A percentile compares a stretch with the other conserved stretches of the same genome.
Evolutionary conservation across 176 grass and related monocot genomes (phyloP).

Genomic region (Ananas comosus): DNA sequence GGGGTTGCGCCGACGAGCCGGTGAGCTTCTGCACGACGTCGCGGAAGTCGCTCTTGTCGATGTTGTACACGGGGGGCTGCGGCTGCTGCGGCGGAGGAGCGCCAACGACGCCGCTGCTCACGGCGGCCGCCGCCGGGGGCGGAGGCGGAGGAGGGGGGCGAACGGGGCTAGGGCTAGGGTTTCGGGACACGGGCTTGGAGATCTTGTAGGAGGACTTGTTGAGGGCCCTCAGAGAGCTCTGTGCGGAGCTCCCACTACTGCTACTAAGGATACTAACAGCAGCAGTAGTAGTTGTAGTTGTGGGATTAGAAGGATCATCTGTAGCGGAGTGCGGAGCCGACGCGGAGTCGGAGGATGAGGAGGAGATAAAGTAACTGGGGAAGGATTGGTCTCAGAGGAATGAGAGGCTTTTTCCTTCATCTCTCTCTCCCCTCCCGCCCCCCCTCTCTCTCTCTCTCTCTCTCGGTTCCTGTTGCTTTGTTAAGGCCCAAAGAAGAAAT

Average conservation of each 20-base stretch:
- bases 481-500: no score
- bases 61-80: conserved; percentile 83
- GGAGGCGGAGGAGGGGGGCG: conserved; percentile 18
- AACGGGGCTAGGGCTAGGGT: conserved; percentile 1
- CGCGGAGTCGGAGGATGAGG: no score
- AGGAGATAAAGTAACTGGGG: no score
- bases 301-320: not conserved
- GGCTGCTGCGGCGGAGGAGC: conserved; percentile 60
- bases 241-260: conserved; percentile 2
- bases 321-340: no score
- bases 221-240: conserved; percentile 51
- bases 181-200: conserved; percentile 46
- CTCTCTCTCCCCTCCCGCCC: no score
- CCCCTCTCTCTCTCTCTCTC: no score
- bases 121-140: not conserved
- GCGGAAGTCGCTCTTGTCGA: conserved; percentile 91
- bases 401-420: no score
- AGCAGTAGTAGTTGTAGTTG: conserved; percentile 1
- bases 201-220: conserved; percentile 93
- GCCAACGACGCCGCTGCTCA: conserved; percentile 11
- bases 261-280: not conserved
- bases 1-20: conserved; percentile 53
- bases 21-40: conserved; percentile 93
- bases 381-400: no score
- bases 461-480: no score